Evolutionary conservation across 495 filamentous ascomycete genomes (phyloP).

Genomic region (Wilcoxina mikolae): DNA sequence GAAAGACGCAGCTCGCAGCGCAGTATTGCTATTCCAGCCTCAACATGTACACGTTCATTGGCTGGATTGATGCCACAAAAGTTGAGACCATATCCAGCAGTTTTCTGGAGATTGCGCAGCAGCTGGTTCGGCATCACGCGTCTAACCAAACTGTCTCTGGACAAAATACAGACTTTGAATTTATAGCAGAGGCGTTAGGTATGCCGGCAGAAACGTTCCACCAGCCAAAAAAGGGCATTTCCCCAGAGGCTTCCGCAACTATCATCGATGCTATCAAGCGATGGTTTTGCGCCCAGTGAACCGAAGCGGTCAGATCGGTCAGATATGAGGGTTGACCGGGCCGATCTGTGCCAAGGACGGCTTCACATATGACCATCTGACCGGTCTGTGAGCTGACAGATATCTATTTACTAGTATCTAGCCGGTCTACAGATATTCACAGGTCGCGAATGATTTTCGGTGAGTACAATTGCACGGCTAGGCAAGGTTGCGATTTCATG

Average conservation of each 20-base stretch:
- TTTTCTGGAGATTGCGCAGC: not conserved
- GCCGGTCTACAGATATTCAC: no score
- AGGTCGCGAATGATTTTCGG: no score
- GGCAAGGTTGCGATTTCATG: no score
- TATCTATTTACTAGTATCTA: no score
- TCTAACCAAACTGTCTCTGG: not conserved
- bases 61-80: slow-evolving; percentile 12
- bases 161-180: not conserved
- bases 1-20: slow-evolving; percentile 17
- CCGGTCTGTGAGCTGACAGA: no score
- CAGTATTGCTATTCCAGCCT: slow-evolving; percentile 8
- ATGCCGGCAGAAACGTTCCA: not conserved
- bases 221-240: not conserved
- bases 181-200: not conserved
- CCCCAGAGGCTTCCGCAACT: not conserved
- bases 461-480: no score
- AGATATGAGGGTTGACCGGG: no score
- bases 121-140: slow-evolving; percentile 5
- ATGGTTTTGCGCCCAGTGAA: not conserved
- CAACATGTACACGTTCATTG: slow-evolving; percentile 10
- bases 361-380: no score
- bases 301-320: no score
- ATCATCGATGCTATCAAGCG: not conserved
- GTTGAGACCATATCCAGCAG: not conserved
- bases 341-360: no score